Base-by-base conservation (phyloP, 805 yeast species). In the Ogataea pilisensis region DNA sequence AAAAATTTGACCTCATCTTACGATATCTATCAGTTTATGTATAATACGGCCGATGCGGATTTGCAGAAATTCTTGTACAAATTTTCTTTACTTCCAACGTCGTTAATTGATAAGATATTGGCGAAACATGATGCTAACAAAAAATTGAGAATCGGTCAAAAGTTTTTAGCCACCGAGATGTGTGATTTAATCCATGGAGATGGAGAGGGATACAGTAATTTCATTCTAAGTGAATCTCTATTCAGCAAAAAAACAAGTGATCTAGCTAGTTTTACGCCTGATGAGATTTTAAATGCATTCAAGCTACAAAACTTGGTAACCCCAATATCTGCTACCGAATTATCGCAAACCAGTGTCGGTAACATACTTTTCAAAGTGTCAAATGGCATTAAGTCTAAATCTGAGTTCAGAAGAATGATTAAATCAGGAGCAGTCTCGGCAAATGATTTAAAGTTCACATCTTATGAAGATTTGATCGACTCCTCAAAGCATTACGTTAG, bases 111-210 rank as follows among this genome's bases (percentile, higher is more conserved):
- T 2, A 60, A 55, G 3, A 66, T 87, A 18, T 54, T 85, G 49
- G 54, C 46, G 0, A 54, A 62, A 26, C 97, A 91, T 54, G 45
- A 53, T 5, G 43, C 59, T 18, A 74, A 78, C 41, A 87, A 90
- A n/a, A 78, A 82, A 2, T 49, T 64, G 22, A 72, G 96, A 41
- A 49, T 69, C 12, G 97, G 90, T 0, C 98, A 93, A 63, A 70
- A 78, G 34, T 58, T 80, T 0, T 70, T 93, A 24, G 98, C 98
- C 0, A 64, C 76, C 27, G 96, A 91, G 57, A 85, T 90, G 35
- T 84, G 91, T 6, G 95, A 88, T 53, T 69, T 93, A 53, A 72
- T 93, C 31, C 96, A 90, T 62, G 98, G 98, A 0, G 70, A 69
- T 8, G 91, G 89, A 4, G 72, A 73, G 8, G 90, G 96, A 3